Percentiles rank a stretch among this genome's conserved stretches.
Evolutionary conservation across 805 yeast species (phyloP).

Genomic region (Clavispora phyllophila): DNA sequence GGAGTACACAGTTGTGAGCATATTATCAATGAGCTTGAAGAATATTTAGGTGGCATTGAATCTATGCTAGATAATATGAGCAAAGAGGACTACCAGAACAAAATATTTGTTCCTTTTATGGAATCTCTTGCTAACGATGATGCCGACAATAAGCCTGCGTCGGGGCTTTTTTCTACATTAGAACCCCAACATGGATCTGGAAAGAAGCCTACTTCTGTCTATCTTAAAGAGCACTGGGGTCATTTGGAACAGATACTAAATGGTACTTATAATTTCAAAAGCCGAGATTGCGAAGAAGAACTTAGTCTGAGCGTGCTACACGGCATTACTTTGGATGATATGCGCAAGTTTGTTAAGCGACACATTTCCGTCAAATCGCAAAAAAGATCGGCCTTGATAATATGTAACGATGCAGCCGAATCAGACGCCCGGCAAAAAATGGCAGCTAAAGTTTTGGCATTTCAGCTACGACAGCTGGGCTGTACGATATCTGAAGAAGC

Average conservation of each 20-base stretch:
- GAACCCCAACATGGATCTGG: conserved; percentile 26
- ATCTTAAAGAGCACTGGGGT: conserved; percentile 35
- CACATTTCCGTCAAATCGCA: conserved; percentile 33
- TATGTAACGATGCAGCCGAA: conserved; percentile 1
- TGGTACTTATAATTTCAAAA: conserved; percentile 37
- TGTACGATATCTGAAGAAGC: conserved; percentile 2
- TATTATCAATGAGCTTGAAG: conserved; percentile 44
- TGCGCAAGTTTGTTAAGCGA: conserved; percentile 29
- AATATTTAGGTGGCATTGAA: conserved; percentile 41
- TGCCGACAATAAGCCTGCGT: conserved; percentile 9
- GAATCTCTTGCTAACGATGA: conserved; percentile 4
- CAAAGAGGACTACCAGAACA: conserved; percentile 29
- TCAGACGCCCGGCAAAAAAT: not conserved
- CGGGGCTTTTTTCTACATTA: conserved; percentile 19
- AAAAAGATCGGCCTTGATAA: conserved; percentile 29
- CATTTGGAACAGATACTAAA: conserved; percentile 47
- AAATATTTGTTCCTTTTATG: conserved; percentile 35
- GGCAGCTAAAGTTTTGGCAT: not conserved
- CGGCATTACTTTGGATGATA: conserved; percentile 24
- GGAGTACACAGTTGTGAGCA: conserved; percentile 36
- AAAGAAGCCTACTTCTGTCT: conserved; percentile 11
- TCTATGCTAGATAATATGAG: conserved; percentile 21
- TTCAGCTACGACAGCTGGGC: not conserved
- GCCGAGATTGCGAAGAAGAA: conserved; percentile 24
- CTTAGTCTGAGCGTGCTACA: conserved; percentile 29